Base-by-base conservation (phyloP, 2,329 filamentous ascomycete genomes). In the Penicillium crustosum region DNA sequence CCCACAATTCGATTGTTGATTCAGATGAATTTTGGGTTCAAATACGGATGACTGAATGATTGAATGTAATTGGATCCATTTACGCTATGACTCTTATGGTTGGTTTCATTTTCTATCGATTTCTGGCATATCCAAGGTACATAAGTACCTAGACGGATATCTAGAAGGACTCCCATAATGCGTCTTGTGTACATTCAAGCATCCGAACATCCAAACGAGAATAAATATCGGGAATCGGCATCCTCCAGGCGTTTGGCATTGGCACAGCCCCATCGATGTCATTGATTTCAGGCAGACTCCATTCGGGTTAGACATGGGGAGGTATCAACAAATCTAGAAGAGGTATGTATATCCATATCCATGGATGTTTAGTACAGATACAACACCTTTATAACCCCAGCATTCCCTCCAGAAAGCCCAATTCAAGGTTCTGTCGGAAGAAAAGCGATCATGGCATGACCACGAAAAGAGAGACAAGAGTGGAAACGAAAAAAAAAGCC, bases 1-100 rank as follows among this genome's bases (percentile, higher is more conserved):
- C 44, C 58, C 63, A 65, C 63, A 64, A 63, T 60, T 25, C 60
- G 52, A 59, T 64, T 64, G 61, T 62, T 53, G 36, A 57, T 53
- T 42, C 39, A 27, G 42, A 41, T 47, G 21, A 25, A n/a, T 35
- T 33, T 33, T 42, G 35, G 17, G 27, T 55, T 35, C 8, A 27
- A 47, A 13, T 31, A 27, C n/a, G 27, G 19, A 21, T 35, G 33
- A 23, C 15, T 27, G 5, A 23, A 15, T 38, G 13, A 48, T 21
- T 41, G 38, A 12, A 31, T 35, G 13, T 49, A 19, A 19, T 33
- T 42, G 38, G 43, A 13, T 49, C 9, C 17, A 33, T 21, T 48
- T 48, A 36, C 6, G 35, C 9, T 48, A 36, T 36, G 5, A 23
- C 19, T 35, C 31, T 2, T 39, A 15, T 36, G 13, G n/a, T 12